phyloP scores from a whole-genome alignment of 192 early-diverging fungal species.

The Podila minutissima region DNA sequence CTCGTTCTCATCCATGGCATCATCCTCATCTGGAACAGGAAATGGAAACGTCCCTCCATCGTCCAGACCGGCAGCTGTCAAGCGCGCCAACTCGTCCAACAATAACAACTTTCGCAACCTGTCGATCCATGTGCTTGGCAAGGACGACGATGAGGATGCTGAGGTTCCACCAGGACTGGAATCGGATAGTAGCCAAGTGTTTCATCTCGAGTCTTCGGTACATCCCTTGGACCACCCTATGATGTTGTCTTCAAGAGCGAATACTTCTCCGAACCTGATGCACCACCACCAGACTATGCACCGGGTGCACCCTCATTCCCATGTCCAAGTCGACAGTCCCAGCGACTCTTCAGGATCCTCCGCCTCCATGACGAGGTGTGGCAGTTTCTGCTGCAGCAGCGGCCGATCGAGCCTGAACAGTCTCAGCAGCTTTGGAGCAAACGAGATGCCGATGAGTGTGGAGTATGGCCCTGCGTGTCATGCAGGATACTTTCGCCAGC shows the following conservation, averaged over 20 bases:
- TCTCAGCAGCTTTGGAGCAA: slow-evolving; percentile 1
- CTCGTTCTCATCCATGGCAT: slow-evolving; percentile 36
- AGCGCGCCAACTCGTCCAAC: neutral
- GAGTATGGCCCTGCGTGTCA: neutral
- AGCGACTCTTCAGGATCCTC: neutral
- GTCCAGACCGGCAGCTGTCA: neutral
- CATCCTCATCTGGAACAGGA: slow-evolving; percentile 1
- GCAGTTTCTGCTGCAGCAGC: slow-evolving; percentile 23
- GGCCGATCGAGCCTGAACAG: slow-evolving; percentile 19
- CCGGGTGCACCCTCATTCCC: slow-evolving; percentile 27
- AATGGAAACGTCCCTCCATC: neutral
- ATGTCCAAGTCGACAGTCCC: slow-evolving; percentile 5
- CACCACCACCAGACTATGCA: slow-evolving; percentile 39
- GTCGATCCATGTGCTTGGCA: slow-evolving; percentile 36
- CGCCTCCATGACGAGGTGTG: neutral
- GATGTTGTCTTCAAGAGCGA: neutral
- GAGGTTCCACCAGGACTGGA: neutral
- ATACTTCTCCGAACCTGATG: neutral
- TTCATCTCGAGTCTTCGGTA: slow-evolving; percentile 9
- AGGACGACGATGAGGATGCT: slow-evolving; percentile 5
- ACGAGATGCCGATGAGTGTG: neutral
- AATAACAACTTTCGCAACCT: slow-evolving; percentile 34
- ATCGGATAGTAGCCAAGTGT: slow-evolving; percentile 11
- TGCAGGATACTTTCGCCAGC: slow-evolving; percentile 26
- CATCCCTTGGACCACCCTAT: slow-evolving; percentile 29